Evolutionary conservation across 2,329 filamentous ascomycete genomes (phyloP), one percentile per base, ranked within the genome.

Genomic region (Apiospora hydei): DNA sequence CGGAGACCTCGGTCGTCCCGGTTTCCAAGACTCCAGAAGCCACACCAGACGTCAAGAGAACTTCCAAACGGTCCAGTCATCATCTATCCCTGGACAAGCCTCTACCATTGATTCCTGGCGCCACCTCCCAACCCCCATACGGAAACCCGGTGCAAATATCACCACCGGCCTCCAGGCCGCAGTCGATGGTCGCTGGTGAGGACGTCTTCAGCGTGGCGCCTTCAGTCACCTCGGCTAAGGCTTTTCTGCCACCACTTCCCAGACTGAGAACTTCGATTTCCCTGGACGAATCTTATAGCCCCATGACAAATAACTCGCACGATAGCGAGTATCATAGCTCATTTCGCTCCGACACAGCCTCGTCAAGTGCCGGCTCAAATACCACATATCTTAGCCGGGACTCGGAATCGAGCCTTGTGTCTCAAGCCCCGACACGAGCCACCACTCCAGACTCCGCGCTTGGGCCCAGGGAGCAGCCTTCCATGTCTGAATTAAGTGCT

Each of bases 381-480:
- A 90, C 91, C 26, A 94, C 92, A 71, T 96, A 93, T 73, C 92
- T 89, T 77, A 95, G 92, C 84, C 91, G 93, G 44, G 93, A 94
- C 77, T 98, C 95, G 0, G 94, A 95, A 78, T 89, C 90, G 67
- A 97, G 94, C 81, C 86, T 94, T 43, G 81, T 94, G 1, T 98
- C 96, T 1, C 92, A 93, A 78, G 91, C 91, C 0, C 98, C 95
- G 1, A 98, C 95, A 2, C 87, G 95, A 71, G 95, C 95, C 21
- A 97, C 95, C 0, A 98, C 95, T 0, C 95, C 95, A 0, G 95
- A 98, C 76, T 82, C 87, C 77, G 77, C 86, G 75, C 80, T 86
- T 53, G 85, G 83, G 71, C 87, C 89, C 43, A 86, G 88, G 75
- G 86, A 85, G 72, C 86, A 92, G 73, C 88, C 90, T 14, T 93